These are phyloP conservation scores for Solanum etuberosum DNA, from an alignment of 257 asterid species.

Conservation along the genomic window DNA sequence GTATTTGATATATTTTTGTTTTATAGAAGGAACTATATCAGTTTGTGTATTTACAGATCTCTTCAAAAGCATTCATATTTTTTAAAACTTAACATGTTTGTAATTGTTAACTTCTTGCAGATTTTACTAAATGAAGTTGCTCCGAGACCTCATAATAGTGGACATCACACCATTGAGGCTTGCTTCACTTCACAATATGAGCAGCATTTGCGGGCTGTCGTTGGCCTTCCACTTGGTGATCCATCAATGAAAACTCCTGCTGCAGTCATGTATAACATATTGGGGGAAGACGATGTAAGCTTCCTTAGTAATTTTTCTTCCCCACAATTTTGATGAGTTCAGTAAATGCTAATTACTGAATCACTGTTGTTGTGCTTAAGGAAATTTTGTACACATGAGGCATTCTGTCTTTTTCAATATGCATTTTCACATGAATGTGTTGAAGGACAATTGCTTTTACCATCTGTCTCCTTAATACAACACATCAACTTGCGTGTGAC, in stretches of 20 bases:
- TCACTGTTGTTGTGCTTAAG: not conserved
- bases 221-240: slow-evolving; percentile 96
- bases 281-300: slow-evolving; percentile 83
- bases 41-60: not conserved
- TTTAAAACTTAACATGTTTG: not conserved
- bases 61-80: not conserved
- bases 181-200: slow-evolving; percentile 89
- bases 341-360: not conserved
- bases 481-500: not conserved
- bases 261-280: slow-evolving; percentile 85
- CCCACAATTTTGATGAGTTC: not conserved
- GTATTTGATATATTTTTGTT: not conserved
- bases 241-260: slow-evolving; percentile 83
- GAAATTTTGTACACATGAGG: not conserved
- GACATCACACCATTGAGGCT: slow-evolving; percentile 89
- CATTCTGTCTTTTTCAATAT: not conserved
- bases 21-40: not conserved
- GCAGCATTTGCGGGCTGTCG: slow-evolving; percentile 92
- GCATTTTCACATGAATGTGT: not conserved
- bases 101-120: slow-evolving; percentile 25
- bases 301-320: not conserved
- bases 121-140: slow-evolving; percentile 92
- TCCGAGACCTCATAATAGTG: slow-evolving; percentile 98
- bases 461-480: not conserved
- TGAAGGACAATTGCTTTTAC: not conserved